Evolutionary conservation across 148 eudicot genomes (phyloP).

Genomic region (Fagopyrum tataricum): DNA sequence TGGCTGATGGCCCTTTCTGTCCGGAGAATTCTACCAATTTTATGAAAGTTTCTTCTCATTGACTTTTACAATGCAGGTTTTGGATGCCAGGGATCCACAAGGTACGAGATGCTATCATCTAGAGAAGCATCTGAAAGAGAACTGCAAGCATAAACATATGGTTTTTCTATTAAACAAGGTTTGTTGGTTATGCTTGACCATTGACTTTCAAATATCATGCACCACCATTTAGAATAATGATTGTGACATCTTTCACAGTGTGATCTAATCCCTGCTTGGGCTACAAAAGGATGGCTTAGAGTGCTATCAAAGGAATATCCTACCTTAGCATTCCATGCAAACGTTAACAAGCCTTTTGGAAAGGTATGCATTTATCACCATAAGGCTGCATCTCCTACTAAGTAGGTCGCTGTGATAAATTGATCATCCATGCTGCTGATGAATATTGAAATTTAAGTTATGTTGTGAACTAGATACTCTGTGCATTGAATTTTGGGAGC

Average conservation of each 20-base stretch:
- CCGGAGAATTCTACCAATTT: not conserved
- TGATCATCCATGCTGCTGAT: too few species aligned
- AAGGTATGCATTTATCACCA: constrained; percentile 38
- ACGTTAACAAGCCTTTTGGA: constrained; percentile 88
- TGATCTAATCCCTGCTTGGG: constrained; percentile 97
- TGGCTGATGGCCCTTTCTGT: not conserved
- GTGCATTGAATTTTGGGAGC: not conserved
- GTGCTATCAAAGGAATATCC: constrained; percentile 75
- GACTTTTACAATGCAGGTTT: constrained; percentile 37
- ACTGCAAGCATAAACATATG: constrained; percentile 84
- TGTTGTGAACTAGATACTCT: not conserved
- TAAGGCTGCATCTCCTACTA: not conserved
- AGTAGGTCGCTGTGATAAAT: too few species aligned
- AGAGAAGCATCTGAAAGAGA: constrained; percentile 85
- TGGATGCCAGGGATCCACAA: constrained; percentile 96
- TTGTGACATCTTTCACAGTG: constrained; percentile 42
- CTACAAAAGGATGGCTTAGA: constrained; percentile 92
- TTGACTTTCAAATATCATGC: not conserved
- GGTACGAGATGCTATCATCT: constrained; percentile 94
- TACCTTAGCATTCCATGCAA: constrained; percentile 88
- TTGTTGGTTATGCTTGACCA: constrained; percentile 7
- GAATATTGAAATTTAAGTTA: too few species aligned
- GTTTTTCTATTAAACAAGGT: constrained; percentile 85
- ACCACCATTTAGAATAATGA: not conserved
- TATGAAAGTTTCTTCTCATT: not conserved